These are phyloP conservation scores for Lenzites betulinus DNA, from an alignment of 768 basidiomycete species.

Conservation along the genomic window DNA sequence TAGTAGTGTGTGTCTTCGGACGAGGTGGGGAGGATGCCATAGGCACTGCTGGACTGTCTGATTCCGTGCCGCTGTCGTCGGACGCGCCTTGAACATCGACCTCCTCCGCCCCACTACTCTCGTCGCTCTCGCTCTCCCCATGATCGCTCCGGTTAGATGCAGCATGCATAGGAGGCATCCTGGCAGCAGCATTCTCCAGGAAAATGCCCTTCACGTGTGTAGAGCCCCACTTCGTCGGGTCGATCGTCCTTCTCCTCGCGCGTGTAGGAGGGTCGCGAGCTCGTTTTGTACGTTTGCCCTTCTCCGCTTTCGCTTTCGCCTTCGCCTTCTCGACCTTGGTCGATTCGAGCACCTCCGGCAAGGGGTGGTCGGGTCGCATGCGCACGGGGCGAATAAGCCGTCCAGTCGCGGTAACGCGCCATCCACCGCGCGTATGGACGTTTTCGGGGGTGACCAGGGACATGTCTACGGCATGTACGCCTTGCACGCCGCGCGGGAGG, in stretches of 20 bases:
- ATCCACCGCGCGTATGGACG: conserved; percentile 53
- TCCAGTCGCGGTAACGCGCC: conserved; percentile 70
- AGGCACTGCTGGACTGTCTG: background rate
- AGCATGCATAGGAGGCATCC: background rate
- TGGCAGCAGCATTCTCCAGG: conserved; percentile 40
- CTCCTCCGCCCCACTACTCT: background rate
- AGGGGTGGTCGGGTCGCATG: conserved; percentile 69
- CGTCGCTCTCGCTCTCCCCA: background rate
- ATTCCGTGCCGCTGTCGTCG: background rate
- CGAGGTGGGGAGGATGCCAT: background rate
- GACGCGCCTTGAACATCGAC: background rate
- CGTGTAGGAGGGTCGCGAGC: conserved; percentile 54
- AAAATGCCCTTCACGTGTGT: conserved; percentile 70
- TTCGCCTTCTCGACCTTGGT: conserved; percentile 22
- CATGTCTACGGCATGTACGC: conserved; percentile 61
- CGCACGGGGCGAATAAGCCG: conserved; percentile 65
- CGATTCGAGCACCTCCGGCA: conserved; percentile 38
- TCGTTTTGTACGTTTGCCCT: conserved; percentile 40
- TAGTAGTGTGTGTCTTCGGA: conserved; percentile 7
- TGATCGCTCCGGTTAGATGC: too few relatives aligned
- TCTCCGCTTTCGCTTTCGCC: conserved; percentile 23
- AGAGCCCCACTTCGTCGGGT: conserved; percentile 72
- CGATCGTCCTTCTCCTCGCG: conserved; percentile 66
- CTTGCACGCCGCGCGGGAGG: conserved; percentile 38
- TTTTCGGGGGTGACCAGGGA: conserved; percentile 61